phyloP scores from a whole-genome alignment of 2,329 filamentous ascomycete genomes.

The Chalaropsis thielavioides region DNA sequence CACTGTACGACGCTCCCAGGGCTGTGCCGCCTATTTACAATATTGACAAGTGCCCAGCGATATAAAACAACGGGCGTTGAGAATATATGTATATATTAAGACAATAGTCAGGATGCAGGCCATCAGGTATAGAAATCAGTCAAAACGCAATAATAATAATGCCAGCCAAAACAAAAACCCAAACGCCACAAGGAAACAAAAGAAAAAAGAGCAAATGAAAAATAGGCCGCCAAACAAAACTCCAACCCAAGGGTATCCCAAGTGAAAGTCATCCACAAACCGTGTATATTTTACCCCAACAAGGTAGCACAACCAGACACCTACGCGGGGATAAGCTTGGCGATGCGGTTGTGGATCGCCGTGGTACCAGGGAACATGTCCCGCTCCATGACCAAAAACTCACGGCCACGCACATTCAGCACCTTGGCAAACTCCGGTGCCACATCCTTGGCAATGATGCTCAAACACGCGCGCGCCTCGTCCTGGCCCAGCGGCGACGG shows the following conservation, averaged over 20 bases:
- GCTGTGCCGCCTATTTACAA: too few relatives aligned
- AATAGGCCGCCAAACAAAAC: background rate
- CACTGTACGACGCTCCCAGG: too few relatives aligned
- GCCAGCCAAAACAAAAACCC: background rate
- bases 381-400: conserved; percentile 43
- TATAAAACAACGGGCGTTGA: background rate
- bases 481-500: conserved; percentile 39
- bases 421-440: conserved; percentile 43
- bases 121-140: background rate
- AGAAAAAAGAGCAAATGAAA: background rate
- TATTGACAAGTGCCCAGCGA: too few relatives aligned
- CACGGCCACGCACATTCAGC: conserved; percentile 36
- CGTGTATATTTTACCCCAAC: background rate
- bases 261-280: conserved; percentile 9
- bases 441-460: conserved; percentile 39
- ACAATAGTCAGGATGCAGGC: background rate
- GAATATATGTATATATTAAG: background rate
- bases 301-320: background rate
- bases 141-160: conserved; percentile 9
- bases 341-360: conserved; percentile 26
- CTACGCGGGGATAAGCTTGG: conserved; percentile 9
- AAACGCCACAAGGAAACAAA: conserved; percentile 2
- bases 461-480: conserved; percentile 36
- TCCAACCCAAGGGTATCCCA: conserved; percentile 10
- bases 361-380: conserved; percentile 29